Base-by-base conservation (phyloP, 1,139 yeast genomes). In the Hansenula sp. region DNA sequence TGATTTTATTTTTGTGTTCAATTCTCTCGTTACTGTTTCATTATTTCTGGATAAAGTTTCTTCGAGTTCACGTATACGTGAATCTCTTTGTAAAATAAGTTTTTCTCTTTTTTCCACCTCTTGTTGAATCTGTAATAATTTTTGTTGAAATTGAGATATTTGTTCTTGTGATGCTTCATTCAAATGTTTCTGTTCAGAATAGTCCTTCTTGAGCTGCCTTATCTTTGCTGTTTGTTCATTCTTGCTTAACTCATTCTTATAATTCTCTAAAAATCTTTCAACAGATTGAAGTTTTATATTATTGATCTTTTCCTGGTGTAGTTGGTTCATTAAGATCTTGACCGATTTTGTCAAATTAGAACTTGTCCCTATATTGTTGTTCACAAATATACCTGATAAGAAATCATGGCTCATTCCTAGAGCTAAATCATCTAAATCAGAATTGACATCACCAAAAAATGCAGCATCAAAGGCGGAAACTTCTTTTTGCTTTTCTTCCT, bases 401-500 rank as follows among this genome's bases (percentile, higher is more conserved):
- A 75, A 68, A 46, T 71, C 73, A 19, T 77, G 71, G 41, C 75
- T 72, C 27, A 77, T 66, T 3, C 83, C 82, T 41, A 80, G 59
- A 10, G 82, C 65, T 36, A 71, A 66, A 43, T 80, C 85, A 50
- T 83, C 90, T 30, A 82, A 55, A 32, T 64, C 66, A 12, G 75
- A 63, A 9, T 82, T 75, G 24, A 83, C 75, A 55, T 85, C 95
- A 32, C 95, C 90, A 62, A 86, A 88, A 53, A 88, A 71, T 2
- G 94, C 84, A 19, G 79, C 79, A 55, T 84, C 95, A 52, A 85
- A 75, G 2, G 82, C 65, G 6, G 36, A 44, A 33, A 47, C 18
- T 3, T 32, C 41, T 6, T 35, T 30, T 20, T 37, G 35, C 21
- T 36, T 28, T 9, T 10, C 13, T n/a, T 27, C 16, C 31, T 39